Conservation (phyloP, 2,329 filamentous ascomycete species). For the Colletotrichum salicis region DNA sequence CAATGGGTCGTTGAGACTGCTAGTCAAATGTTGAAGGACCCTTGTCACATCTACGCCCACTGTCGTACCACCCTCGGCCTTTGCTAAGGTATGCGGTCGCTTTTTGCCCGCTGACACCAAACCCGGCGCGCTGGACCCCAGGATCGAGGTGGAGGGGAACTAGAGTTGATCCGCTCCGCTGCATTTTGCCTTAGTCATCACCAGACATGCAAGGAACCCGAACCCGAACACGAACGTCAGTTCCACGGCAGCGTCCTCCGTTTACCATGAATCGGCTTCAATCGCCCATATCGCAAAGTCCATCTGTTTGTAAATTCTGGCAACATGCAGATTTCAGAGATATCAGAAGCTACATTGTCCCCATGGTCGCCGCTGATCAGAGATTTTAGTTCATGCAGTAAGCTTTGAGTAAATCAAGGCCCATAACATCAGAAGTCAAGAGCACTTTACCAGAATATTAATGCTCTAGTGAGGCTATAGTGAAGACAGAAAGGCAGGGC, state of each 20-base stretch:
- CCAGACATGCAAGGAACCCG: neutral
- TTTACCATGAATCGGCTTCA: too few relatives aligned
- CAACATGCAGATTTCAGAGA: too few relatives aligned
- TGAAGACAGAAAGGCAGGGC: neutral
- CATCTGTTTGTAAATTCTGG: too few relatives aligned
- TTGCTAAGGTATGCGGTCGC: neutral
- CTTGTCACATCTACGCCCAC: slow-evolving; percentile 12
- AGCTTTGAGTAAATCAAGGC: too few relatives aligned
- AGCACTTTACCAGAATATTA: too few relatives aligned
- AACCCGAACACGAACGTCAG: neutral
- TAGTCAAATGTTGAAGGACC: slow-evolving; percentile 13
- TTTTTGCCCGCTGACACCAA: neutral
- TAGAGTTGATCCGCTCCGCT: neutral
- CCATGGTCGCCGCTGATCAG: too few relatives aligned
- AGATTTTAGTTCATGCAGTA: too few relatives aligned
- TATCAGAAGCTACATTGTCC: too few relatives aligned
- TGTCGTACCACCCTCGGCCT: slow-evolving; percentile 23
- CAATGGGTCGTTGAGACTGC: neutral
- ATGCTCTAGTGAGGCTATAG: neutral
- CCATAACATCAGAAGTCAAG: too few relatives aligned
- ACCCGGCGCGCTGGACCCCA: neutral
- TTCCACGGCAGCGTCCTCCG: too few relatives aligned
- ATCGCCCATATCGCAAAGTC: too few relatives aligned
- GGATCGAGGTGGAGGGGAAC: neutral
- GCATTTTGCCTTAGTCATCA: neutral